phyloP scores from a whole-genome alignment of 2,329 filamentous ascomycete species.

The Coniochaeta sp. region DNA sequence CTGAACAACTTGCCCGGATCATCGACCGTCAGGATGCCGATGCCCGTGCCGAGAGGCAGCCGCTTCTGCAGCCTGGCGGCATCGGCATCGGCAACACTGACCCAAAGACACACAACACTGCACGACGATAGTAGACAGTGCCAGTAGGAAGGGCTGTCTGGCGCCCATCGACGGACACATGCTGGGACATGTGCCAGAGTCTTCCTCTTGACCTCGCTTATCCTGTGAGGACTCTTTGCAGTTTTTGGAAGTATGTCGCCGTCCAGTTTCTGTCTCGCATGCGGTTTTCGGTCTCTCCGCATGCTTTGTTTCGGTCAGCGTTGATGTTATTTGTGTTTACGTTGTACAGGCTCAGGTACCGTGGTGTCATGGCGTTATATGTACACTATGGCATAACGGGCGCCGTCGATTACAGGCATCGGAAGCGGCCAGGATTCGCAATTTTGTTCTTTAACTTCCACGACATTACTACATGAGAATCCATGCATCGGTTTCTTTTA shows the following conservation, averaged over 20 bases:
- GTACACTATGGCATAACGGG: not conserved
- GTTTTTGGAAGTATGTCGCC: not conserved
- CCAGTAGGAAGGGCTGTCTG: too few relatives aligned
- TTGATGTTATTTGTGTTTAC: not conserved
- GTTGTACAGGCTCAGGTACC: not conserved
- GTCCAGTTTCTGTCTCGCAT: too few relatives aligned
- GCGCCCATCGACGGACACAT: too few relatives aligned
- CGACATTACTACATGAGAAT: not conserved
- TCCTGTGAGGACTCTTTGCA: not conserved
- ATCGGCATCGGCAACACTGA: too few relatives aligned
- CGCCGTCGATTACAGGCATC: not conserved
- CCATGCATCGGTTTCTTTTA: not conserved
- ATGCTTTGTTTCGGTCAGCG: not conserved
- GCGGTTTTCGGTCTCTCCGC: not conserved
- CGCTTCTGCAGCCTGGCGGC: slow-evolving; percentile 41
- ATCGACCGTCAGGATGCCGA: slow-evolving; percentile 44
- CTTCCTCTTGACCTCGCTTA: too few relatives aligned
- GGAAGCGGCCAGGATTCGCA: not conserved
- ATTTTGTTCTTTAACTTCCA: not conserved
- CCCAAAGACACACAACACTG: too few relatives aligned
- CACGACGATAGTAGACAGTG: too few relatives aligned
- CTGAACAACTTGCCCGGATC: slow-evolving; percentile 43
- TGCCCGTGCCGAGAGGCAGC: slow-evolving; percentile 43
- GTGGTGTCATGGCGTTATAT: not conserved
- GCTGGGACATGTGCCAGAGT: too few relatives aligned